A percentile compares a stretch with the other conserved stretches of the same genome.
These are phyloP conservation scores for Metarhizium humberi DNA, from an alignment of 2,329 filamentous ascomycete genomes.

Conservation along the genomic window DNA sequence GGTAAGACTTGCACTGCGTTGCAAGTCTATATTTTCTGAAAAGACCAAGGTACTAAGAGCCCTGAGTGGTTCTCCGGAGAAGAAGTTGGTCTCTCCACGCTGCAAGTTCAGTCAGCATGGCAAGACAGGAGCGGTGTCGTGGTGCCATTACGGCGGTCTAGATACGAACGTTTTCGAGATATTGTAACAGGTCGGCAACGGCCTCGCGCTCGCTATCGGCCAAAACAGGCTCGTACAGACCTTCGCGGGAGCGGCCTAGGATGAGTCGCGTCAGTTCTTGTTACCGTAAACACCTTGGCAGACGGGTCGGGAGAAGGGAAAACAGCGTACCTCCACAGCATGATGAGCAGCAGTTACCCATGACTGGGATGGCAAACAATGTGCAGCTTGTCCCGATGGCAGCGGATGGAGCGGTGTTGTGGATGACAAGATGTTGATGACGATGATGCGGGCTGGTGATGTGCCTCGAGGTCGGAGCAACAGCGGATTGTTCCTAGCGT, in stretches of 20 bases:
- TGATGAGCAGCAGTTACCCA: conserved; percentile 51
- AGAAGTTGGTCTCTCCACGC: conserved; percentile 97
- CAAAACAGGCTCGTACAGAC: conserved; percentile 75
- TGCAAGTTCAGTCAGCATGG: conserved; percentile 26
- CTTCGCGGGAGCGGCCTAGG: conserved; percentile 67
- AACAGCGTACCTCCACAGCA: conserved; percentile 43
- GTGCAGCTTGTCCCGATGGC: not conserved
- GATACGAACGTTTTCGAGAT: conserved; percentile 83
- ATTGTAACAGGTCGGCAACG: conserved; percentile 88
- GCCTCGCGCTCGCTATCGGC: conserved; percentile 96
- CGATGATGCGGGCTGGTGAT: not conserved
- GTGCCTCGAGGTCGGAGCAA: not conserved
- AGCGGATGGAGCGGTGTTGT: not conserved
- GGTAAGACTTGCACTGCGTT: conserved; percentile 92
- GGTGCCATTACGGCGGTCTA: not conserved
- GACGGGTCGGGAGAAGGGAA: not conserved
- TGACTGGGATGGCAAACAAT: conserved; percentile 24
- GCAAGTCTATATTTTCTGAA: conserved; percentile 96
- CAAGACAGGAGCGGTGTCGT: not conserved
- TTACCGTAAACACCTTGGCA: conserved; percentile 1
- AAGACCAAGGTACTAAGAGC: conserved; percentile 94
- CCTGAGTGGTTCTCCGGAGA: conserved; percentile 86
- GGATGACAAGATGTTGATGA: not conserved
- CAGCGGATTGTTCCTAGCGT: not conserved
- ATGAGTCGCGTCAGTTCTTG: conserved; percentile 18